These are phyloP conservation scores for Aspergillus coremiiformis DNA, from an alignment of 495 filamentous ascomycete species.

Conservation along the genomic window DNA sequence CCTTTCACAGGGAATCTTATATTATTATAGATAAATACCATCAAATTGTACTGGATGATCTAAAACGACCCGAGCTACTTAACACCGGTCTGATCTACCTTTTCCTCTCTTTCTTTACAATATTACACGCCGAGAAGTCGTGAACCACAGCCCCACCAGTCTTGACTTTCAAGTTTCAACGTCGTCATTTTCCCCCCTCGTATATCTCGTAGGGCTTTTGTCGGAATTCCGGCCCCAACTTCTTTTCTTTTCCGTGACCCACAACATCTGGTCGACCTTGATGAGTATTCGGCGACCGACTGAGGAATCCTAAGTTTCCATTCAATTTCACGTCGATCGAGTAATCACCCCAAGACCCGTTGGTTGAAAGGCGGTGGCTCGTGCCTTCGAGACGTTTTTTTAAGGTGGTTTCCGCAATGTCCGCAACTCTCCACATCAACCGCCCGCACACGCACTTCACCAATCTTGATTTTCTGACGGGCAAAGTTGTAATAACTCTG, in stretches of 20 bases:
- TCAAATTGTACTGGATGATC: not conserved
- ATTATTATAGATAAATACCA: too few relatives aligned
- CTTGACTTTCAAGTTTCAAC: conserved; percentile 12
- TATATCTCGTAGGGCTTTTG: conserved; percentile 8
- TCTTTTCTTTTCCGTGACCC: not conserved
- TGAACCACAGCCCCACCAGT: not conserved
- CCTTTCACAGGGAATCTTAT: too few relatives aligned
- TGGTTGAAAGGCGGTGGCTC: not conserved
- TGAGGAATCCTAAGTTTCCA: not conserved
- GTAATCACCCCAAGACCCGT: not conserved
- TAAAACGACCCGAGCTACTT: not conserved
- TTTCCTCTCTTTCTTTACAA: not conserved
- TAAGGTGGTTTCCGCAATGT: conserved; percentile 58
- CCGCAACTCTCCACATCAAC: conserved; percentile 70
- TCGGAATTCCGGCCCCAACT: not conserved
- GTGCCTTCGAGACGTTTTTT: not conserved
- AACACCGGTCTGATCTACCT: not conserved
- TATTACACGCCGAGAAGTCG: not conserved
- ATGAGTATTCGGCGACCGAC: not conserved
- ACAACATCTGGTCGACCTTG: not conserved
- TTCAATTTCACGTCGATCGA: not conserved
- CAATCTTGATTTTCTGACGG: conserved; percentile 76
- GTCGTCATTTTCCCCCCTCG: conserved; percentile 14
- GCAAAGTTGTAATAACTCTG: conserved; percentile 59
- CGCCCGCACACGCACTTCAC: conserved; percentile 70